phyloP scores from a whole-genome alignment of 2,329 filamentous ascomycete genomes.

The Dothideomycetes sp. region DNA sequence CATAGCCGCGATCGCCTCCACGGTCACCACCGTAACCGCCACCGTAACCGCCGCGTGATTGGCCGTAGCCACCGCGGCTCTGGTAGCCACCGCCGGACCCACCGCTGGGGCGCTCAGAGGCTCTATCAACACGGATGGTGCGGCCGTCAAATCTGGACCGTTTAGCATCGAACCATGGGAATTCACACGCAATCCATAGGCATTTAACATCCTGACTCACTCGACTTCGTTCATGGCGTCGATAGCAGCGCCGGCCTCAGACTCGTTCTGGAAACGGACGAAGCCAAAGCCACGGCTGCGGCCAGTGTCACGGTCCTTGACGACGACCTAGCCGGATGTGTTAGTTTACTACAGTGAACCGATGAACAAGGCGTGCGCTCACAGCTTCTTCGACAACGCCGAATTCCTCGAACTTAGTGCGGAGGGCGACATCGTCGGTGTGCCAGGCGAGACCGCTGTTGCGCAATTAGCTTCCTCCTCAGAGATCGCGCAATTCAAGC shows the following conservation, averaged over 20 bases:
- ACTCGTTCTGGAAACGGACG: conserved; percentile 73
- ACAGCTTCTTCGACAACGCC: conserved; percentile 91
- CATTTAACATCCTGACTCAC: conserved; percentile 45
- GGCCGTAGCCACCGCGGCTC: conserved; percentile 29
- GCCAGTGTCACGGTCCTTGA: conserved; percentile 94
- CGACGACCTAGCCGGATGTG: conserved; percentile 62
- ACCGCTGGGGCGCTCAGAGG: conserved; percentile 66
- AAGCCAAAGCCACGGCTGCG: conserved; percentile 97
- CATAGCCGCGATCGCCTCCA: conserved; percentile 22
- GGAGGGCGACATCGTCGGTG: conserved; percentile 80
- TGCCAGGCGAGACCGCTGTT: conserved; percentile 93
- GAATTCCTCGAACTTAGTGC: conserved; percentile 86
- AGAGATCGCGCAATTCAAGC: too few relatives aligned
- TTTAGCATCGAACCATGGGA: conserved; percentile 6
- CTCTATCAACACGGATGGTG: conserved; percentile 90
- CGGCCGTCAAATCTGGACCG: conserved; percentile 75
- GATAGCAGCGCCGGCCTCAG: conserved; percentile 70
- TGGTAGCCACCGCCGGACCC: conserved; percentile 47
- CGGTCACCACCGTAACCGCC: conserved; percentile 21
- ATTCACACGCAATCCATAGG: not conserved
- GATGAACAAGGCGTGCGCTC: conserved; percentile 37
- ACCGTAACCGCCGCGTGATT: conserved; percentile 25
- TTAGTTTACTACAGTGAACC: too few relatives aligned
- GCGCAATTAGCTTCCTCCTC: too few relatives aligned
- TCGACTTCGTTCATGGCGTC: conserved; percentile 77